Evolutionary conservation across 805 yeast species (phyloP).

Genomic region (Starmerella gropengiesseri): DNA sequence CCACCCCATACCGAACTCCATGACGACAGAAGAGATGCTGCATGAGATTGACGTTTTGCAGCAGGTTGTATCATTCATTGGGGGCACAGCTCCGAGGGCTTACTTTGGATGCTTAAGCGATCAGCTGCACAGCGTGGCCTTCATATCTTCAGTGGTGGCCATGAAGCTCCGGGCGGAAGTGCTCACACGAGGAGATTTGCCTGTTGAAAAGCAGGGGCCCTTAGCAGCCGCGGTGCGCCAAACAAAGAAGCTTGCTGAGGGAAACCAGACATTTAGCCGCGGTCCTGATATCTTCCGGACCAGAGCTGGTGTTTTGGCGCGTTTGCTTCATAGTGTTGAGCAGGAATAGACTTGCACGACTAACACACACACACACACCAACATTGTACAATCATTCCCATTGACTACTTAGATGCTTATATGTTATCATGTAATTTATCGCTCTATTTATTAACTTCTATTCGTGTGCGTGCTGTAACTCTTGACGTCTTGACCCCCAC

Average conservation of each 20-base stretch:
- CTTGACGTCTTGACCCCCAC: no score
- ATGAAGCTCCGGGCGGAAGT: neutral
- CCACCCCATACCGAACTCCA: no score
- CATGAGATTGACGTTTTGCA: slow-evolving; percentile 36
- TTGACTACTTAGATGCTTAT: no score
- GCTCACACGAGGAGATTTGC: neutral
- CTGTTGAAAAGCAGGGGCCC: neutral
- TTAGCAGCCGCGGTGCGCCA: neutral
- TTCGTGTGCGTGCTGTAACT: no score
- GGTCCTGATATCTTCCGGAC: slow-evolving; percentile 9
- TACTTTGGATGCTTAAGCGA: slow-evolving; percentile 63
- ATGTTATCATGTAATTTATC: no score
- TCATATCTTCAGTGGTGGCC: slow-evolving; percentile 17
- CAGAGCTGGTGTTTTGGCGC: no score
- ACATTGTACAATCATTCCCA: no score
- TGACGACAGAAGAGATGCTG: slow-evolving; percentile 24
- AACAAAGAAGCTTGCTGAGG: slow-evolving; percentile 1
- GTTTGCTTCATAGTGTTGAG: no score
- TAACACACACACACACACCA: no score
- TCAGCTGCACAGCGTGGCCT: slow-evolving; percentile 44
- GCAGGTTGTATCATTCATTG: slow-evolving; percentile 35
- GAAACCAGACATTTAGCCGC: slow-evolving; percentile 6
- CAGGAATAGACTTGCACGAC: no score
- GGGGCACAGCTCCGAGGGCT: slow-evolving; percentile 38
- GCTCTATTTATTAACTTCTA: no score